Conservation (phyloP, 345 rosid genomes). For the Rhizophora apiculata region DNA sequence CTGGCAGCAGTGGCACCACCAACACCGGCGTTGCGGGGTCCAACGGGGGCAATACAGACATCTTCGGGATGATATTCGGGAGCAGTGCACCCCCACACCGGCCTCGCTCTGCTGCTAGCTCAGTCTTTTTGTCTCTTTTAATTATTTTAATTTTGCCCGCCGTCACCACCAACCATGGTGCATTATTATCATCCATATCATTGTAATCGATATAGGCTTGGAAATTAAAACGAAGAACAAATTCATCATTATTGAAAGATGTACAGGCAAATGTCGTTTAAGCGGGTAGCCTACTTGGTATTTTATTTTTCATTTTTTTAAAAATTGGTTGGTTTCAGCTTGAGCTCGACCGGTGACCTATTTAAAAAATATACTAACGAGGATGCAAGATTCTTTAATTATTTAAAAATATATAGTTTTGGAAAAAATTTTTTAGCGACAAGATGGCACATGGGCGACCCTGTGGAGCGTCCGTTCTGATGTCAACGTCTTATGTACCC, state of each 20-base stretch:
- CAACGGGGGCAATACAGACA: slow-evolving; percentile 30
- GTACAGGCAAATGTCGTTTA: no score
- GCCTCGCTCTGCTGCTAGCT: slow-evolving; percentile 22
- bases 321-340: no score
- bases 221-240: not conserved
- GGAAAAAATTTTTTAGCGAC: no score
- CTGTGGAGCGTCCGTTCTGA: no score
- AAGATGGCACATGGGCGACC: no score
- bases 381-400: no score
- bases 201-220: slow-evolving; percentile 7
- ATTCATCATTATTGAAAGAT: not conserved
- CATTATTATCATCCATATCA: slow-evolving; percentile 9
- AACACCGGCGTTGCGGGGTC: slow-evolving; percentile 25
- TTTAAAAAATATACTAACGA: no score
- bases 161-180: slow-evolving; percentile 26
- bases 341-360: no score
- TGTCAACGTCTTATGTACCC: no score
- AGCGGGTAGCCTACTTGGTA: no score
- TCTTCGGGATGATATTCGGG: slow-evolving; percentile 72
- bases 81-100: slow-evolving; percentile 28
- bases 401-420: no score
- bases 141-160: slow-evolving; percentile 43
- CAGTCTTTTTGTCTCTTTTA: slow-evolving; percentile 40
- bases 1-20: slow-evolving; percentile 32
- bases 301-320: no score